These are phyloP conservation scores for Coemansia sp. DNA, from an alignment of 192 early-diverging fungal species.

Conservation along the genomic window DNA sequence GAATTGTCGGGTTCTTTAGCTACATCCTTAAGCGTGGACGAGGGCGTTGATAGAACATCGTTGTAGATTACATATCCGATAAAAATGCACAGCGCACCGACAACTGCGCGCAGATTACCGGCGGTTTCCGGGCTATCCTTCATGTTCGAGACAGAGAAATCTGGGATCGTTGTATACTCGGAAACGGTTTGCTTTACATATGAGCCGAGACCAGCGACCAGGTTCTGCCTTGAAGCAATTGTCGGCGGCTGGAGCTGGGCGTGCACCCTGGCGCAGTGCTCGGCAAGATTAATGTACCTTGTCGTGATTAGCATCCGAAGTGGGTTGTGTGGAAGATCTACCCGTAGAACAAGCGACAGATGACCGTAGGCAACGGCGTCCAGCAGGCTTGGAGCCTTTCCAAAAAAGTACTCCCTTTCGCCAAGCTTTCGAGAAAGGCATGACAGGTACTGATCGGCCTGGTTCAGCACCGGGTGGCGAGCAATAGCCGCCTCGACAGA, in stretches of 20 bases:
- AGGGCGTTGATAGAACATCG: conserved; percentile 22
- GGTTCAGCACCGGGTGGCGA: conserved; percentile 63
- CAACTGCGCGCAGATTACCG: conserved; percentile 17
- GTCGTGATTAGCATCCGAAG: conserved; percentile 18
- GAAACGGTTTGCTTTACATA: conserved; percentile 20
- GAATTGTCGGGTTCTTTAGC: background rate
- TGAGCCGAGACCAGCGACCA: conserved; percentile 16
- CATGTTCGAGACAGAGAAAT: background rate
- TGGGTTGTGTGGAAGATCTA: conserved; percentile 64
- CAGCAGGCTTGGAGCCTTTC: conserved; percentile 69
- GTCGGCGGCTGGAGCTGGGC: conserved; percentile 21
- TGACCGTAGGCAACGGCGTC: conserved; percentile 85
- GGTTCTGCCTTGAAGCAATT: conserved; percentile 16
- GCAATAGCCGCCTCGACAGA: conserved; percentile 16
- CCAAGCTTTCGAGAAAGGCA: conserved; percentile 73
- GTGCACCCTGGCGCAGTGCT: conserved; percentile 39
- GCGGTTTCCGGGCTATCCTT: conserved; percentile 17
- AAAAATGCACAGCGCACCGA: conserved; percentile 33
- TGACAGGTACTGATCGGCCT: conserved; percentile 66
- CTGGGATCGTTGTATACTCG: conserved; percentile 1
- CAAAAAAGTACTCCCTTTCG: conserved; percentile 79
- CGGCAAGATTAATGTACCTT: conserved; percentile 32
- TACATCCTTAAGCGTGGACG: background rate
- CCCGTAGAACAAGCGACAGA: conserved; percentile 72
- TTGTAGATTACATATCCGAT: conserved; percentile 45